phyloP scores from a whole-genome alignment of 1,284 basidiomycete genomes.

The Heterobasidion occidentale region DNA sequence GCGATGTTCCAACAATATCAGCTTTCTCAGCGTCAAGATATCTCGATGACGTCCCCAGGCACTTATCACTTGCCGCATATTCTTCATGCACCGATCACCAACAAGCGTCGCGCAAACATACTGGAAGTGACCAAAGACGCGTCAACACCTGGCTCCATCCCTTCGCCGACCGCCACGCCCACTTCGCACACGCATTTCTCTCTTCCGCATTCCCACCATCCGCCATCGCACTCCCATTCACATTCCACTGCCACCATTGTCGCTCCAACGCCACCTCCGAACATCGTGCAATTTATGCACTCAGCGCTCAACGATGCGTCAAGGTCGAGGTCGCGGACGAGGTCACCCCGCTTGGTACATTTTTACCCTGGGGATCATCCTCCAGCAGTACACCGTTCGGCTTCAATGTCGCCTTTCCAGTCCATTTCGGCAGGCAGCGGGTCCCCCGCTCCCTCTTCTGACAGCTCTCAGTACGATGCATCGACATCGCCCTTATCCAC shows the following conservation, averaged over 20 bases:
- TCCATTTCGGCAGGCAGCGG: conserved; percentile 24
- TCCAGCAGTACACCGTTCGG: not conserved
- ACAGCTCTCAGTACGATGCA: conserved; percentile 26
- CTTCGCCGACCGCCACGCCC: conserved; percentile 11
- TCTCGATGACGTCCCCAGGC: not conserved
- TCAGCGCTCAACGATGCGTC: conserved; percentile 2
- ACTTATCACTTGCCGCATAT: conserved; percentile 4
- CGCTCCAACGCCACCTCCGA: conserved; percentile 24
- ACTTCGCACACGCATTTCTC: conserved; percentile 10
- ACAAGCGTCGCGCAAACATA: conserved; percentile 2
- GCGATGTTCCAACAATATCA: not conserved
- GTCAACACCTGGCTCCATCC: conserved; percentile 1
- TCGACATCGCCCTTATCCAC: conserved; percentile 23
- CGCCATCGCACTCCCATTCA: conserved; percentile 20
- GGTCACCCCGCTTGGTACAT: conserved; percentile 4
- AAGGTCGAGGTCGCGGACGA: conserved; percentile 7
- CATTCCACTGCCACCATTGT: conserved; percentile 25
- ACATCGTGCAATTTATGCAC: conserved; percentile 1
- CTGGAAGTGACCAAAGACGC: conserved; percentile 1
- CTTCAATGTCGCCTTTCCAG: conserved; percentile 15
- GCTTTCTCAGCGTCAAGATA: not conserved
- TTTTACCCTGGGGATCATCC: conserved; percentile 6
- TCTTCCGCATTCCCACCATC: not conserved
- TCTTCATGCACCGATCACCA: conserved; percentile 2
- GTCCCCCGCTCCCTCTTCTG: conserved; percentile 25